Conservation (phyloP, 495 filamentous ascomycete species). For the Podospora appendiculata region DNA sequence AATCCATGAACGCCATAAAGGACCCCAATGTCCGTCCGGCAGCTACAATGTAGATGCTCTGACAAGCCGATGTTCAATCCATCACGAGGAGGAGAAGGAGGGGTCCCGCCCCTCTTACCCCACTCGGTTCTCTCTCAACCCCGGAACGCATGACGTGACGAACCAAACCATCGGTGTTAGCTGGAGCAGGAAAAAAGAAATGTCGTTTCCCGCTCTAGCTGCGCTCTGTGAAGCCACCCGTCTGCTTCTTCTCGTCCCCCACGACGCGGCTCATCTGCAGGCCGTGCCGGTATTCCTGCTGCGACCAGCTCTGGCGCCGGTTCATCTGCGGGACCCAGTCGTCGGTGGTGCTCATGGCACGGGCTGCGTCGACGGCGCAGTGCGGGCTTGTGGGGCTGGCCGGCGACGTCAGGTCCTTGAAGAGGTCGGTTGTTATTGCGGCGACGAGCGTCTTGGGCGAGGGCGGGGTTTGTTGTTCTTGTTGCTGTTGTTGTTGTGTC, state of each 20-base stretch:
- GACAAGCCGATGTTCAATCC: too few relatives aligned
- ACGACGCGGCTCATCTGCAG: slow-evolving; percentile 25
- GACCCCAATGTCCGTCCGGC: too few relatives aligned
- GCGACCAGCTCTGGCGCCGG: slow-evolving; percentile 37
- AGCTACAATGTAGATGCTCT: too few relatives aligned
- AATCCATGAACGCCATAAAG: too few relatives aligned
- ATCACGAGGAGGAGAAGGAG: too few relatives aligned
- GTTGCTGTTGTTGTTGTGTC: background rate
- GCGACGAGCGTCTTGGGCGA: background rate
- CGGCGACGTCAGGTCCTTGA: slow-evolving; percentile 1
- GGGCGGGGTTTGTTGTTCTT: background rate
- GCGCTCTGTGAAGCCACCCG: slow-evolving; percentile 28
- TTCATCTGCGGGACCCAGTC: slow-evolving; percentile 37
- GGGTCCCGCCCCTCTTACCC: too few relatives aligned
- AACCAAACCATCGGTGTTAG: too few relatives aligned
- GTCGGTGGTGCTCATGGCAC: slow-evolving; percentile 27
- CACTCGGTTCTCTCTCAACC: too few relatives aligned
- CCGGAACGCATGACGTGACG: too few relatives aligned
- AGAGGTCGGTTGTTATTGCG: slow-evolving; percentile 1
- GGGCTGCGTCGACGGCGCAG: slow-evolving; percentile 18
- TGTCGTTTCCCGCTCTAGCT: background rate
- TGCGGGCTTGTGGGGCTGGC: slow-evolving; percentile 7
- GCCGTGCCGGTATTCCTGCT: slow-evolving; percentile 39
- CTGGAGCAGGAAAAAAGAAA: too few relatives aligned
- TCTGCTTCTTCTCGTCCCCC: slow-evolving; percentile 7